Percentiles rank a stretch among this genome's conserved stretches.
phyloP scores from a whole-genome alignment of 148 eudicot species.

The Rhododendron ovatum region DNA sequence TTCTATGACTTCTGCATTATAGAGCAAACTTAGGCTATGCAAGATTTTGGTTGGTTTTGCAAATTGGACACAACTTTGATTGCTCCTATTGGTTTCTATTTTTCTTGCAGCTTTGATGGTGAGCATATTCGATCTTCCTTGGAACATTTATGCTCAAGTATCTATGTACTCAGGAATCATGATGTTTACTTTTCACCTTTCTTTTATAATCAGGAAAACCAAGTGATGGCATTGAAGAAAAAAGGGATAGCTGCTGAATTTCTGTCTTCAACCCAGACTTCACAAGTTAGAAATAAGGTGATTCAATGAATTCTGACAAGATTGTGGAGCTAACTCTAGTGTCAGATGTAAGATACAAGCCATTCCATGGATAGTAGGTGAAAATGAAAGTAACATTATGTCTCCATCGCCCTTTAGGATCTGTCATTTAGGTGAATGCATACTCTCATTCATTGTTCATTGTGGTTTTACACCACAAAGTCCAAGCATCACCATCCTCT shows the following conservation, averaged over 20 bases:
- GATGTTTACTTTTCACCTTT: background rate
- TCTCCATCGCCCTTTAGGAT: background rate
- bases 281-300: constrained; percentile 73
- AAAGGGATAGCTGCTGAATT: constrained; percentile 87
- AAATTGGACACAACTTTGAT: constrained; percentile 34
- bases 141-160: background rate
- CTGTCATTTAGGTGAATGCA: background rate
- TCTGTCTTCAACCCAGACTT: constrained; percentile 78
- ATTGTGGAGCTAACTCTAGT: background rate
- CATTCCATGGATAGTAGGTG: background rate
- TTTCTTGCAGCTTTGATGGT: constrained; percentile 58
- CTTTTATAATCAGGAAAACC: constrained; percentile 64
- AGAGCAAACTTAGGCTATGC: constrained; percentile 25
- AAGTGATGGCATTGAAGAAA: constrained; percentile 73
- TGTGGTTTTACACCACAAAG: background rate
- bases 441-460: constrained; percentile 4
- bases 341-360: background rate
- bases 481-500: background rate
- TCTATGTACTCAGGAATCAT: background rate
- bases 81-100: constrained; percentile 10
- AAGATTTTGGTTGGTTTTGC: constrained; percentile 36
- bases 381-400: background rate
- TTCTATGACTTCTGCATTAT: constrained; percentile 20
- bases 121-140: constrained; percentile 12
- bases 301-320: background rate